A percentile compares a stretch with the other conserved stretches of the same genome.
phyloP scores from a whole-genome alignment of 768 basidiomycete species.

The Leccinum boreale region DNA sequence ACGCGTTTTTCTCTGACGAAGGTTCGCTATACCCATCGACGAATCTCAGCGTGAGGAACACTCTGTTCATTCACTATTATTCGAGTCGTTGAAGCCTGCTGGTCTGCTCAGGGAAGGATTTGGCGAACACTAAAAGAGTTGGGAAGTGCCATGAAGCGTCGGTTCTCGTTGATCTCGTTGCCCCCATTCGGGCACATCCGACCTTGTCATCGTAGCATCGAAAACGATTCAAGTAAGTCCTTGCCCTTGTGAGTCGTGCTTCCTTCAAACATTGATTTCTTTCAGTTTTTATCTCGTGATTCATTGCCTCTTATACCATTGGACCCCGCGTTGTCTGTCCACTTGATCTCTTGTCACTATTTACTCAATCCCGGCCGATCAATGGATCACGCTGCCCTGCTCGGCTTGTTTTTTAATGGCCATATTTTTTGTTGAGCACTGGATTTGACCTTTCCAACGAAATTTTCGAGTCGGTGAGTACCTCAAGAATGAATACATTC shows the following conservation, averaged over 20 bases:
- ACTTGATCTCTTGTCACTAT: not conserved
- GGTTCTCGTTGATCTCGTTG: conserved; percentile 12
- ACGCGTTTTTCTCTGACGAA: conserved; percentile 3
- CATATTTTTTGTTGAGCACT: not conserved
- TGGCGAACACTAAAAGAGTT: conserved; percentile 15
- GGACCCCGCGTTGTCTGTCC: not conserved
- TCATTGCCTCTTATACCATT: not conserved
- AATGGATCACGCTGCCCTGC: not conserved
- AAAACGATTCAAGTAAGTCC: conserved; percentile 24
- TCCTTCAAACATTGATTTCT: not conserved
- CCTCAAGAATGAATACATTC: not conserved
- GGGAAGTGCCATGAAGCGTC: conserved; percentile 14
- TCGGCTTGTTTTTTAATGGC: conserved; percentile 2
- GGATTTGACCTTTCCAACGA: not conserved
- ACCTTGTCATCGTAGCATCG: conserved; percentile 18
- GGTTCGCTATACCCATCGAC: conserved; percentile 5
- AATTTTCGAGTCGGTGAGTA: conserved; percentile 7
- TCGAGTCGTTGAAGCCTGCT: not conserved
- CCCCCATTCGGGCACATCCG: conserved; percentile 10
- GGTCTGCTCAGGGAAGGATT: conserved; percentile 14
- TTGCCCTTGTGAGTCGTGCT: not conserved
- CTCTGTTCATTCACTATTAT: not conserved
- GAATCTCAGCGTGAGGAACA: conserved; percentile 15
- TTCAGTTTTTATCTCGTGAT: conserved; percentile 17
- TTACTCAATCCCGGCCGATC: not conserved